Base-by-base conservation (phyloP, 306 rosid genomes). In the Mimosa bimucronata region DNA sequence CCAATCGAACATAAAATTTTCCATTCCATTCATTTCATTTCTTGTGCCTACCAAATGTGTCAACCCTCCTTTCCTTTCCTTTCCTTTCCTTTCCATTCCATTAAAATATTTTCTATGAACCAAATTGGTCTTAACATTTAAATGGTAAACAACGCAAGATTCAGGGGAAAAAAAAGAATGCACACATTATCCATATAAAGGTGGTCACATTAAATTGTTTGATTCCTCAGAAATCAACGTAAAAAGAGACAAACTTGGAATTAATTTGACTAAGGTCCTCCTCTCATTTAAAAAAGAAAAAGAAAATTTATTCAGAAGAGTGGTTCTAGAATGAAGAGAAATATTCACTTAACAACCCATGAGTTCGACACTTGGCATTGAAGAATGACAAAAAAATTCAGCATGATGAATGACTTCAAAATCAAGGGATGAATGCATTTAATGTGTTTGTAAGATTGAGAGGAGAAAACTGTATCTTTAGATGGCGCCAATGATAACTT, bases 251-350 rank as follows among this genome's bases (percentile, higher is more conserved):
- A 28, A 28, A 38, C 15, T 66, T 71, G 57, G 55, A 67, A 69
- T 75, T 58, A 40, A 46, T 31, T 76, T 68, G 76, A 60, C 13
- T 48, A 68, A 30, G 44, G 65, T 81, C 41, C 29, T 81, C 23
- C 41, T 68, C 46, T 55, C 79, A 64, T 23, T 23, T n/a, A n/a
- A n/a, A n/a, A n/a, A n/a, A 55, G 65, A 11, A 18, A 65, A 53
- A 21, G 19, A 26, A 42, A 65, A 65, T 41, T 19, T 42, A 45
- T 73, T 58, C 53, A 75, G 18, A 21, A 40, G 37, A 40, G 44
- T 26, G 48, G 64, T 30, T 15, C 40, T 62, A 66, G 40, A 23
- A 66, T 41, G 62, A 75, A 53, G 16, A 71, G 70, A 48, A 34
- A 34, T 34, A 34, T n/a, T n/a, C 38, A 34, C 5, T 3, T 34